Evolutionary conservation across 306 rosid genomes (phyloP).

Genomic region (Vicia faba): DNA sequence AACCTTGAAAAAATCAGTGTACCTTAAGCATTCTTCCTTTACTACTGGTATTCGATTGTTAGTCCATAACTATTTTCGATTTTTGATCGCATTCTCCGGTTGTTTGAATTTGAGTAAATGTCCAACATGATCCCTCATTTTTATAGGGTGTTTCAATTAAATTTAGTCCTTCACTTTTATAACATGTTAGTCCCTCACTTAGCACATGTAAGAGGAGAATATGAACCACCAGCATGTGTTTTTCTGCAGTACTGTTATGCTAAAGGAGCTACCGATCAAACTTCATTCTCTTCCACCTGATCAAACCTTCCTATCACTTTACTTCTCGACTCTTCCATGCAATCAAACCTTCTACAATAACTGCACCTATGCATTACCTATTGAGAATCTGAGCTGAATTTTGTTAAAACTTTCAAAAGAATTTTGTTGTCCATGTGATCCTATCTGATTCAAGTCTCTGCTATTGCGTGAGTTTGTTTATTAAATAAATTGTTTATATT

Average conservation of each 20-base stretch:
- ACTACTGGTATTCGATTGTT: not conserved
- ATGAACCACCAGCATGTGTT: too few species aligned
- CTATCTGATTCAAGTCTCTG: not conserved
- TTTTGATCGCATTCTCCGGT: not conserved
- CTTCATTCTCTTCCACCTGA: too few species aligned
- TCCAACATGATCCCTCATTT: too few species aligned
- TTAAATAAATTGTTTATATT: not conserved
- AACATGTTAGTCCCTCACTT: too few species aligned
- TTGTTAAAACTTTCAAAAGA: not conserved
- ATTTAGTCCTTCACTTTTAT: too few species aligned
- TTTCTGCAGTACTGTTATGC: too few species aligned
- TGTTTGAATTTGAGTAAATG: not conserved
- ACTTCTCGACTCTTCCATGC: too few species aligned
- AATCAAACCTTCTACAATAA: not conserved
- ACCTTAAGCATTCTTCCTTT: constrained; percentile 2
- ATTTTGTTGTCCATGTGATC: not conserved
- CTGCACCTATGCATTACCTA: not conserved
- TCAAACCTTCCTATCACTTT: too few species aligned
- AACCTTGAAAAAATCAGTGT: not conserved
- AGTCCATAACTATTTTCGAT: not conserved
- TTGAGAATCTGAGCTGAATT: not conserved
- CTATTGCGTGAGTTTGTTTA: not conserved
- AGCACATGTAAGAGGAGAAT: too few species aligned
- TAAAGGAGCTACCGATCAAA: too few species aligned
- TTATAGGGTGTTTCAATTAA: too few species aligned